phyloP scores from a whole-genome alignment of 1,284 basidiomycete genomes.

The Vanrija pseudolonga region DNA sequence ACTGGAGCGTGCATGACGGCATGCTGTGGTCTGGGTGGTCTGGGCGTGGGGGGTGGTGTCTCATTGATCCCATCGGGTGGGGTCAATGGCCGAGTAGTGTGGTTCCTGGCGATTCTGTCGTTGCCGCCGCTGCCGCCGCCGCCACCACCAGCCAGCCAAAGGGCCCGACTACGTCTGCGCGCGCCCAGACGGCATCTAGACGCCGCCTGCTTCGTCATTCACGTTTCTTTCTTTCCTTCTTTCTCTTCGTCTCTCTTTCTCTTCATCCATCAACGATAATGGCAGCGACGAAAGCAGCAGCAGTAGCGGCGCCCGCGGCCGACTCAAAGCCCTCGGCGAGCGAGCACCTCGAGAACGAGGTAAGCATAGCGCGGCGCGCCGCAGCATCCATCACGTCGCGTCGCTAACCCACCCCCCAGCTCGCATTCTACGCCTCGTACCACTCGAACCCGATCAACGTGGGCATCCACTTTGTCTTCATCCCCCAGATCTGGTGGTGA shows the following conservation, averaged over 20 bases:
- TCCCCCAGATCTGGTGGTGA: conserved; percentile 76
- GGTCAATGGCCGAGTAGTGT: too few species aligned
- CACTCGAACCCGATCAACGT: conserved; percentile 76
- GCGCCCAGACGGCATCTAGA: too few species aligned
- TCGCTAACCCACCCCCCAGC: conserved; percentile 51
- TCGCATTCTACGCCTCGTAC: conserved; percentile 84
- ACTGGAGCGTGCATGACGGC: too few species aligned
- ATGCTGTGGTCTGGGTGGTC: too few species aligned
- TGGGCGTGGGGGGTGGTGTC: too few species aligned
- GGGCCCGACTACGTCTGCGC: too few species aligned
- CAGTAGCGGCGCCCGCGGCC: not conserved
- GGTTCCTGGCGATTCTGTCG: too few species aligned
- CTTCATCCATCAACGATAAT: not conserved
- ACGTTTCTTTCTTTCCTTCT: not conserved
- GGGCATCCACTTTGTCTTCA: conserved; percentile 73
- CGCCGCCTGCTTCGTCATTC: too few species aligned
- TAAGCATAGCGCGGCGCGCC: conserved; percentile 4
- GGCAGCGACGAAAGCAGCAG: not conserved
- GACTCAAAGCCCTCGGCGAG: too few species aligned
- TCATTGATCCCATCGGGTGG: too few species aligned
- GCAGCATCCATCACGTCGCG: not conserved
- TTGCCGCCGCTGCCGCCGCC: too few species aligned
- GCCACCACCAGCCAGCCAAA: too few species aligned
- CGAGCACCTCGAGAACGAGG: conserved; percentile 35
- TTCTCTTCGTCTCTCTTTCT: not conserved